Base-by-base conservation (phyloP, 768 basidiomycete genomes). In the Hygrophorus pudorinus region DNA sequence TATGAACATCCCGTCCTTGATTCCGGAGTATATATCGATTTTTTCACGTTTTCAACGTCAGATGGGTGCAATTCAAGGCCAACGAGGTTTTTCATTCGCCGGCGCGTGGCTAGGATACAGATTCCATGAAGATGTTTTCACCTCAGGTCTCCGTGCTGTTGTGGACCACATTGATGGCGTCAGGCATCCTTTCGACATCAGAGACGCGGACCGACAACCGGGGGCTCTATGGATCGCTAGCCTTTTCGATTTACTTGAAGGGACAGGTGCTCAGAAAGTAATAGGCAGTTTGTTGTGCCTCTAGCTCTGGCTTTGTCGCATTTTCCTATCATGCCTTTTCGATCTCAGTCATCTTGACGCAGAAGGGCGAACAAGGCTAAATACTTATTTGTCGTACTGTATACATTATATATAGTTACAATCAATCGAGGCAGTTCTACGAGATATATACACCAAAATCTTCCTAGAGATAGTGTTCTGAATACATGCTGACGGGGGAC, bases 71-170 rank as follows among this genome's bases (percentile, higher is more conserved):
- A 86, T 86, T 44, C 84, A 87, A 60, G 74, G 75, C 52, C 69
- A 53, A 37, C 70, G 80, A 7, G 71, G 73, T 3, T 71, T 85
- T 51, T 71, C 78, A 6, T 82, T 70, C 54, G 81, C 72, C 1
- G 81, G 83, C 8, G 85, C 85, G 18, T 88, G 80, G 66, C 69
- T 79, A 36, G 75, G 75, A 45, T 86, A 85, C 52, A 85, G 84
- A 13, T 86, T 88, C 67, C 85, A 89, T 61, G 84, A 87, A 61
- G 86, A 86, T 54, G 83, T 80, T 2, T 85, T 85, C 51, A 69
- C 70, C 0, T 68, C 68, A 1, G 71, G 71, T 2, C 53, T 72
- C 2, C 56, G 60, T 5, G 70, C 67, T 8, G 65, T 67, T 37
- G 44, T 45, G 14, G 21, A 33, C 29, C 56, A 52, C 37, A 56